phyloP scores from a whole-genome alignment of 306 rosid species.

The Quercus engelmannii region DNA sequence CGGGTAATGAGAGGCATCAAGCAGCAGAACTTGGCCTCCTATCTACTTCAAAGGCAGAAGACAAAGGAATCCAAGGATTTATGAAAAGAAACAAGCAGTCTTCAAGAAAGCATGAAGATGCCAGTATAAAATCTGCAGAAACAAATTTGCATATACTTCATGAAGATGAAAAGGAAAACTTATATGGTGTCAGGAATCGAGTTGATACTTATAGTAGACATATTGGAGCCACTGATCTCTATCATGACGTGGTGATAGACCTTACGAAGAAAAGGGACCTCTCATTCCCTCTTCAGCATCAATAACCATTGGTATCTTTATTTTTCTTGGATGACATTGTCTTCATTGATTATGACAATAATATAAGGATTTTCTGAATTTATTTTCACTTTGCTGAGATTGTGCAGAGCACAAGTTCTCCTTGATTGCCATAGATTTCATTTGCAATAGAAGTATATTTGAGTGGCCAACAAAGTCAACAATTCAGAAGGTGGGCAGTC shows the following conservation, averaged over 20 bases:
- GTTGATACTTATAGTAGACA: constrained; percentile 18
- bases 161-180: constrained; percentile 25
- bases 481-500: background rate
- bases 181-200: background rate
- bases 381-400: background rate
- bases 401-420: background rate
- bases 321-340: background rate
- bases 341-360: background rate
- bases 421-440: background rate
- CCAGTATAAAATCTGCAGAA: background rate
- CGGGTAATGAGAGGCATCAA: background rate
- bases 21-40: background rate
- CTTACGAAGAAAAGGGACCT: background rate
- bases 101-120: background rate
- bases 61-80: background rate
- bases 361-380: background rate
- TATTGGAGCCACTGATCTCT: constrained; percentile 9
- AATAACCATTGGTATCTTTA: background rate
- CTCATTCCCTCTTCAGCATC: background rate
- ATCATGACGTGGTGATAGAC: constrained; percentile 13
- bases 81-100: background rate
- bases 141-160: background rate
- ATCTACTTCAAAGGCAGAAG: background rate
- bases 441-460: background rate
- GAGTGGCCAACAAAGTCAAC: background rate